Base-by-base conservation (phyloP, 192 early-diverging fungal genomes). In the Allomyces arbusculus region DNA sequence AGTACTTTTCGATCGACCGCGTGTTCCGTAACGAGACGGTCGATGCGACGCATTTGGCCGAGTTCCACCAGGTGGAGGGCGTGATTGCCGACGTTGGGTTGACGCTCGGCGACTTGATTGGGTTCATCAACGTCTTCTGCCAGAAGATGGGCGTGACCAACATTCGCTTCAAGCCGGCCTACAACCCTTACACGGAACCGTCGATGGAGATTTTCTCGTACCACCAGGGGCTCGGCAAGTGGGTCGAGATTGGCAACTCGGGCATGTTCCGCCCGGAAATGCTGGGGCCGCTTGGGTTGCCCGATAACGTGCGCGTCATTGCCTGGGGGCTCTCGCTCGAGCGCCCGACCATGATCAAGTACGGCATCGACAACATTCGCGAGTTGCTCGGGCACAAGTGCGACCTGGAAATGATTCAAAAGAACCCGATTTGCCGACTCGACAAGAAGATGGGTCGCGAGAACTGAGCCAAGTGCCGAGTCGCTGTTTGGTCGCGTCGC, bases 241-340 rank as follows among this genome's bases (percentile, higher is more conserved):
- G 91, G 89, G 87, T 96, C 43, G 93, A 96, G 77, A 87, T 96
- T 62, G 95, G 96, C 63, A 99, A 99, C 85, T 89, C 86, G 24
- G 96, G 96, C 64, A 96, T 99, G 92, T 99, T 99, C 88, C 91
- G 96, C 44, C 96, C 96, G 10, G 96, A 99, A 76, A 95, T 99
- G 93, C 82, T 97, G 71, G 79, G 84, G 22, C 88, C 96, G 63
- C 78, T 99, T 75, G 96, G 96, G n/a, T 76, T 99, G 33, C 90
- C 90, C 63, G 82, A 88, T 44, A 93, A 90, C 77, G 91, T 99
- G 4, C 81, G 86, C 69, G 96, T 99, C 61, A 93, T 94, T 77
- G 96, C 92, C 8, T 99, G 95, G 89, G 96, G 96, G 72, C 79
- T 99, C 65, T 88, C 90, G 66, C 82, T 94, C 69, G 96, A 99